These are phyloP conservation scores for Zalaria obscura DNA, from an alignment of 2,329 filamentous ascomycete genomes.

Conservation along the genomic window DNA sequence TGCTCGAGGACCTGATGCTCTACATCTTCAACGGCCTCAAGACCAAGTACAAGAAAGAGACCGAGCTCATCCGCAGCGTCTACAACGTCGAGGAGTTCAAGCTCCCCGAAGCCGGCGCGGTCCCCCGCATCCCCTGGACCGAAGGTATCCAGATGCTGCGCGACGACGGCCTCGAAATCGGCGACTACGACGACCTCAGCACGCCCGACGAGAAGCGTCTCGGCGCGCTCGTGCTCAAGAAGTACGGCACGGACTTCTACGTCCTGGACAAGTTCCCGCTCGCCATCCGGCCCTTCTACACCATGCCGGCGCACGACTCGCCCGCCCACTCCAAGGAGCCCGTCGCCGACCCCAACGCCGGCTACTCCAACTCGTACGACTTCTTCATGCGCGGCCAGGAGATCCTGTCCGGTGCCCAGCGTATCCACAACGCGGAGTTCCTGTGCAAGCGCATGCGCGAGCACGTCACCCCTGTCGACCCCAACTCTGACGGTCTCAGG, in stretches of 20 bases:
- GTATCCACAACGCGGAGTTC: constrained; percentile 47
- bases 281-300: constrained; percentile 79
- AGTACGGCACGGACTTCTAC: constrained; percentile 93
- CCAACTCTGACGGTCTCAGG: constrained; percentile 42
- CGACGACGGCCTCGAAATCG: constrained; percentile 61
- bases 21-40: constrained; percentile 66
- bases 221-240: constrained; percentile 70
- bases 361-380: constrained; percentile 50
- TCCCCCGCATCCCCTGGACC: constrained; percentile 62
- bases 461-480: constrained; percentile 43
- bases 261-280: constrained; percentile 94
- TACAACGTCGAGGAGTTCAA: constrained; percentile 70
- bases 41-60: constrained; percentile 53
- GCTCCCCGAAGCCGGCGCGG: constrained; percentile 59
- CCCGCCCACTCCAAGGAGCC: constrained; percentile 27
- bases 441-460: constrained; percentile 43
- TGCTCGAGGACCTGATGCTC: constrained; percentile 61
- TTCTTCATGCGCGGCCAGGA: constrained; percentile 60
- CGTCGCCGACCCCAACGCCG: constrained; percentile 26
- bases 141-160: constrained; percentile 67
- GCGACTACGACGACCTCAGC: constrained; percentile 63
- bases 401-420: constrained; percentile 53
- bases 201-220: constrained; percentile 82
- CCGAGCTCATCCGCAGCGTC: constrained; percentile 55
- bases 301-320: constrained; percentile 60